These are phyloP conservation scores for Aureobasidium sp. DNA, from an alignment of 2,329 filamentous ascomycete species.

Conservation along the genomic window DNA sequence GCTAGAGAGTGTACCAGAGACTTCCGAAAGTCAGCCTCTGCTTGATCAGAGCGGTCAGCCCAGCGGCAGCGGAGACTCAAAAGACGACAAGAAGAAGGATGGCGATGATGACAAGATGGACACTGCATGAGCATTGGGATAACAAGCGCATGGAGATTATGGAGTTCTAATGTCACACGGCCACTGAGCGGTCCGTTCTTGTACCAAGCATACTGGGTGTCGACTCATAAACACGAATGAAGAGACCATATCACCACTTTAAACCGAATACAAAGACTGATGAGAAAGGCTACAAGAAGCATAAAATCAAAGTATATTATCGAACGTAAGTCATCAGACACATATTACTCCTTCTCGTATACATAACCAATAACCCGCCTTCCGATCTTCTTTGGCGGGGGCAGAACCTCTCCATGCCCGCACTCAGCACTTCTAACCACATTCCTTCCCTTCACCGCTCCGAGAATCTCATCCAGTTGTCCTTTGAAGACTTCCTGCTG, in stretches of 20 bases:
- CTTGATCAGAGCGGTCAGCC: conserved; percentile 57
- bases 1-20: conserved; percentile 73
- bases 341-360: conserved; percentile 9
- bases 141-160: conserved; percentile 1
- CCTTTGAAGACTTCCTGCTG: not conserved
- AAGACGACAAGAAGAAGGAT: conserved; percentile 43
- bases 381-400: conserved; percentile 15
- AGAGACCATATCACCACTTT: not conserved
- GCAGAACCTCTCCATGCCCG: conserved; percentile 12
- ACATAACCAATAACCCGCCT: conserved; percentile 14
- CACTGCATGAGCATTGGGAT: conserved; percentile 51
- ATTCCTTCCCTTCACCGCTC: not conserved
- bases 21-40: conserved; percentile 52
- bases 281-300: not conserved
- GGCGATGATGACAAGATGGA: conserved; percentile 74
- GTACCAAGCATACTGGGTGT: not conserved
- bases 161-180: conserved; percentile 7
- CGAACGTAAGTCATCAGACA: not conserved
- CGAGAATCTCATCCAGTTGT: not conserved
- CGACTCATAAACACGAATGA: not conserved
- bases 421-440: conserved; percentile 2
- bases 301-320: no score
- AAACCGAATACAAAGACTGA: not conserved
- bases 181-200: not conserved
- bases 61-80: conserved; percentile 49